Evolutionary conservation across 495 filamentous ascomycete species (phyloP).

Genomic region (Aspergillus nidulans): DNA sequence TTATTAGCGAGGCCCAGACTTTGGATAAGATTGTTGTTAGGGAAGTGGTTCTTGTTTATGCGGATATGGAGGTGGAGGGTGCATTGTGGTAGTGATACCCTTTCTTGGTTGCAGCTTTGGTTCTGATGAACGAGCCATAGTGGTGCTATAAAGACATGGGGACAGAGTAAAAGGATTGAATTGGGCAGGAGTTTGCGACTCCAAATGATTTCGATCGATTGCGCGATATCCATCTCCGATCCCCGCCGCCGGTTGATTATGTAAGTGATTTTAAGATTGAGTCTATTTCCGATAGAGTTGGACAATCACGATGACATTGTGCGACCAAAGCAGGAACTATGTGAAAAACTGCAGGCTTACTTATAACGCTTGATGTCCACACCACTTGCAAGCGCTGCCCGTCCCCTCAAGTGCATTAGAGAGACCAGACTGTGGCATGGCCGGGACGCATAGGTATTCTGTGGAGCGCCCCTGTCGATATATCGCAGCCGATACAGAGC

Average conservation of each 20-base stretch:
- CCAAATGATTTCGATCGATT: background rate
- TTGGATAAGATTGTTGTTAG: background rate
- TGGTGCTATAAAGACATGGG: too few species aligned
- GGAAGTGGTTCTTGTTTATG: background rate
- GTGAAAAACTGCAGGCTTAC: background rate
- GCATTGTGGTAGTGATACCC: background rate
- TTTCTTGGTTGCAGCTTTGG: slow-evolving; percentile 1
- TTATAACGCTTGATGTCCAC: slow-evolving; percentile 7
- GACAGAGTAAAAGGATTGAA: background rate
- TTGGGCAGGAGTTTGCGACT: background rate
- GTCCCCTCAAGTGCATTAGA: background rate
- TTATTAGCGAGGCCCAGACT: slow-evolving; percentile 31
- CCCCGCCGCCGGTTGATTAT: slow-evolving; percentile 5
- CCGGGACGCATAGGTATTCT: background rate
- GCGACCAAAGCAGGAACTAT: background rate
- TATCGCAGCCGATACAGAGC: slow-evolving; percentile 59
- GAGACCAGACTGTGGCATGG: slow-evolving; percentile 10
- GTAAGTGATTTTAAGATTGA: background rate
- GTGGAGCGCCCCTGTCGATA: slow-evolving; percentile 31
- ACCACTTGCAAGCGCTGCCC: slow-evolving; percentile 1
- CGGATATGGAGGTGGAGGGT: background rate
- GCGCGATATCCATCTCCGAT: background rate
- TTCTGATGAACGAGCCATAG: background rate
- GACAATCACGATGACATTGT: background rate
- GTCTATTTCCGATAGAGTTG: background rate